Conservation (phyloP, 78 protist species). For the Mastigamoeba balamuthi region DNA sequence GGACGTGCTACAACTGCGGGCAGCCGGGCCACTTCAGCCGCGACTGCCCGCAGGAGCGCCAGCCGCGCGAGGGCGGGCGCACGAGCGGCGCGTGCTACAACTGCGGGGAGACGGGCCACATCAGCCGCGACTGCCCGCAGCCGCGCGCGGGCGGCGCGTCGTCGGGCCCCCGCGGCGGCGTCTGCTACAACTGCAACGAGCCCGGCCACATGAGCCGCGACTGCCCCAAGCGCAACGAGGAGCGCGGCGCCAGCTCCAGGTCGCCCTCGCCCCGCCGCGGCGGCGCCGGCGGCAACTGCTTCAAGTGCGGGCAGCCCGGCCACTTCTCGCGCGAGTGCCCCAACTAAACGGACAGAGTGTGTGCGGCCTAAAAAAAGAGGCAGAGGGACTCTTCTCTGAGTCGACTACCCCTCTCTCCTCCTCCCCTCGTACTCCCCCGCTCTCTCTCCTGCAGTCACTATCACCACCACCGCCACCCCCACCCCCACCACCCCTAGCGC, state of each 20-base stretch:
- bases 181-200: constrained; percentile 18
- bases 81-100: not conserved
- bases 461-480: too few relatives aligned
- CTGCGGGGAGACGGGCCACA: constrained; percentile 6
- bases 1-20: constrained; percentile 28
- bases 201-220: constrained; percentile 8
- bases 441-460: too few relatives aligned
- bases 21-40: constrained; percentile 15
- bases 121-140: not conserved
- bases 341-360: too few relatives aligned
- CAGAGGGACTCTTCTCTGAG: too few relatives aligned
- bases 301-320: not conserved
- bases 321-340: constrained; percentile 8
- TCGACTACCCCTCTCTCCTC: too few relatives aligned
- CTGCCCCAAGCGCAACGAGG: constrained; percentile 5
- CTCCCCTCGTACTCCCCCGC: too few relatives aligned
- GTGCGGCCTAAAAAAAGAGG: too few relatives aligned
- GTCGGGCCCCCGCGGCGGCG: too few relatives aligned
- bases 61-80: not conserved
- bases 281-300: constrained; percentile 7
- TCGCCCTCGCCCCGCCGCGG: too few relatives aligned
- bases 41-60: constrained; percentile 15
- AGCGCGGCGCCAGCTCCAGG: not conserved
- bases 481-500: too few relatives aligned
- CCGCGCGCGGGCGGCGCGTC: too few relatives aligned